A percentile compares a stretch with the other conserved stretches of the same genome.
Evolutionary conservation across 345 rosid species (phyloP).

Genomic region (Eucalyptus brandiana): DNA sequence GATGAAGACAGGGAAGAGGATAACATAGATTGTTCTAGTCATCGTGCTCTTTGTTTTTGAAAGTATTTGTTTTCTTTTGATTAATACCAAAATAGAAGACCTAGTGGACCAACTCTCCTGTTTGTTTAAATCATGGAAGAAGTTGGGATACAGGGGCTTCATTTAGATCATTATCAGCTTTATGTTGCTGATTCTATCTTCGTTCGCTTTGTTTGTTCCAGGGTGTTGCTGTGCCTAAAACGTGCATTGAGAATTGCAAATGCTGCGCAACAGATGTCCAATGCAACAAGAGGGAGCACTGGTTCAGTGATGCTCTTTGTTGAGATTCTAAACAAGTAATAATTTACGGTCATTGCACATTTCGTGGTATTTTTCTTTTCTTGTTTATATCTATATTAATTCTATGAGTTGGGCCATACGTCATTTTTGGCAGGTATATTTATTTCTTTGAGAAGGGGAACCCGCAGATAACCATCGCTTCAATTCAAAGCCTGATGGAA

Average conservation of each 20-base stretch:
- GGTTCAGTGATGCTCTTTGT: constrained; percentile 78
- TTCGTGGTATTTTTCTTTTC: not conserved
- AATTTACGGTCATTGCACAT: not conserved
- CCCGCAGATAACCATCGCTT: constrained; percentile 55
- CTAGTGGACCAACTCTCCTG: not conserved
- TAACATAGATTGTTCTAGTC: not conserved
- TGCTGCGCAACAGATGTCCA: constrained; percentile 88
- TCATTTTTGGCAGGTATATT: constrained; percentile 45
- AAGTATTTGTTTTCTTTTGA: not conserved
- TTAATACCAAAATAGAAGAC: not conserved
- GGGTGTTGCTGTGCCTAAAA: constrained; percentile 89
- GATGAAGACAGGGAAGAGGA: not conserved
- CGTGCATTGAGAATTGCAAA: constrained; percentile 94
- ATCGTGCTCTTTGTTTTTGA: not conserved
- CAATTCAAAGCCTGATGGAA: constrained; percentile 76
- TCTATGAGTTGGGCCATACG: not conserved
- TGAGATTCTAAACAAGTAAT: constrained; percentile 92
- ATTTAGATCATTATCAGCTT: not conserved
- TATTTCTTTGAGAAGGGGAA: constrained; percentile 91
- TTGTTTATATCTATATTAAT: not conserved
- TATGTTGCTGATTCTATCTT: not conserved
- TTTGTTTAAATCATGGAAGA: not conserved
- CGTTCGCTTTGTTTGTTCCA: constrained; percentile 1
- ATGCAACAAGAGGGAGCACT: constrained; percentile 61
- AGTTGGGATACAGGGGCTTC: not conserved